phyloP scores from a whole-genome alignment of 192 early-diverging fungal genomes.

The Coemansia interrupta region DNA sequence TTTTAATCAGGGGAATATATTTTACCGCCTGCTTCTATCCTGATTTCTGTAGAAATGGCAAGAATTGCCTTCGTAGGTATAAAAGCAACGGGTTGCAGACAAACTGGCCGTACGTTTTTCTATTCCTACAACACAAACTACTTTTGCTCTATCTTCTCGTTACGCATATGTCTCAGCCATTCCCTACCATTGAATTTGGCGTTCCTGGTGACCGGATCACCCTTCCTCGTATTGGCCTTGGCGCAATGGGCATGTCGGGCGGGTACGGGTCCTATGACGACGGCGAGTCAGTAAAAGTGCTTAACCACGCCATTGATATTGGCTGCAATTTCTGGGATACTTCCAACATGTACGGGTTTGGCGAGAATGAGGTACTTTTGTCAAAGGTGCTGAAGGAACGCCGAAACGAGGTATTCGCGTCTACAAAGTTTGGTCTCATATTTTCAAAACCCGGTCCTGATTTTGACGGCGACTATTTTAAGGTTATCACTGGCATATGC shows the following conservation, averaged over 20 bases:
- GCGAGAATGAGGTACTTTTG: constrained; percentile 16
- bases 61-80: too few species aligned
- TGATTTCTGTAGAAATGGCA: too few species aligned
- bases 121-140: too few species aligned
- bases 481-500: background rate
- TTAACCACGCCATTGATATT: constrained; percentile 55
- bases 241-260: constrained; percentile 38
- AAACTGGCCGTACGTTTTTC: too few species aligned
- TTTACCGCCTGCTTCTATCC: too few species aligned
- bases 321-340: constrained; percentile 63
- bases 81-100: too few species aligned
- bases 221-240: constrained; percentile 38
- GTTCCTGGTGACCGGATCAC: constrained; percentile 20
- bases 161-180: background rate
- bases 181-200: constrained; percentile 26
- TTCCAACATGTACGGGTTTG: constrained; percentile 57
- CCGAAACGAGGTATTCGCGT: background rate
- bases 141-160: too few species aligned
- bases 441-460: background rate
- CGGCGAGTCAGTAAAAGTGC: constrained; percentile 35
- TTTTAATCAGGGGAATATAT: too few species aligned
- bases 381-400: background rate
- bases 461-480: background rate
- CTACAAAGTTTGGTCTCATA: background rate
- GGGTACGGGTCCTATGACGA: constrained; percentile 42